These are phyloP conservation scores for Dendrocalamus sinicus DNA, from an alignment of 176 grass and related monocot species.

Conservation along the genomic window DNA sequence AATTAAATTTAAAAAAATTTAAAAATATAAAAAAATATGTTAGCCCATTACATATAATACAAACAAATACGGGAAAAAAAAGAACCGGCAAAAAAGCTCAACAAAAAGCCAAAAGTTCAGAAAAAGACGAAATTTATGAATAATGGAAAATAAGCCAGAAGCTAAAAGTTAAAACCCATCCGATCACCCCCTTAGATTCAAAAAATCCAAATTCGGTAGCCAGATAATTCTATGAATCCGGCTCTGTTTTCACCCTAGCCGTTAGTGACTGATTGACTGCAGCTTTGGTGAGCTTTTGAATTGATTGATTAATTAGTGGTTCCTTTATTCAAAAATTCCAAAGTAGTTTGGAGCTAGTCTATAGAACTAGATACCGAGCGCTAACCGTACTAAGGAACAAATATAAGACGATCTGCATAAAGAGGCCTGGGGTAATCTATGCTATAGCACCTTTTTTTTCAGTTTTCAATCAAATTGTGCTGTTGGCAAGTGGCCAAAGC, in stretches of 20 bases:
- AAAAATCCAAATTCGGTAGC: no score
- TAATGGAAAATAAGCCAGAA: no score
- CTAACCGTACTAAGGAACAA: constrained; percentile 35
- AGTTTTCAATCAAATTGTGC: constrained; percentile 41
- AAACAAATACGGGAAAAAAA: no score
- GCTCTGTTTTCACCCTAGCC: not conserved
- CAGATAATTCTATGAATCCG: not conserved
- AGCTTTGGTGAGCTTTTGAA: not conserved
- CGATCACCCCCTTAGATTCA: no score
- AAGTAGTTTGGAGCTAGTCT: not conserved
- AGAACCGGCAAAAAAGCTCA: no score
- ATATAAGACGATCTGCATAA: constrained; percentile 28
- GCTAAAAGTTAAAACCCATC: no score
- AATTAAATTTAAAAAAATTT: no score
- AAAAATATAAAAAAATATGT: no score
- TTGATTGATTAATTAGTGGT: not conserved
- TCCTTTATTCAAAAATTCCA: not conserved
- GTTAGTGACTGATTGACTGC: no score
- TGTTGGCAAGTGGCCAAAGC: constrained; percentile 51
- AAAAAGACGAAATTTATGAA: no score
- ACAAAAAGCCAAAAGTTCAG: no score
- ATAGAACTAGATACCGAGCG: constrained; percentile 1
- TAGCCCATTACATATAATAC: no score
- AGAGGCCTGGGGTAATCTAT: constrained; percentile 11
- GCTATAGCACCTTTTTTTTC: constrained; percentile 29